Evolutionary conservation across 1,139 yeast species (phyloP).

Genomic region (Hanseniaspora uvarum): DNA sequence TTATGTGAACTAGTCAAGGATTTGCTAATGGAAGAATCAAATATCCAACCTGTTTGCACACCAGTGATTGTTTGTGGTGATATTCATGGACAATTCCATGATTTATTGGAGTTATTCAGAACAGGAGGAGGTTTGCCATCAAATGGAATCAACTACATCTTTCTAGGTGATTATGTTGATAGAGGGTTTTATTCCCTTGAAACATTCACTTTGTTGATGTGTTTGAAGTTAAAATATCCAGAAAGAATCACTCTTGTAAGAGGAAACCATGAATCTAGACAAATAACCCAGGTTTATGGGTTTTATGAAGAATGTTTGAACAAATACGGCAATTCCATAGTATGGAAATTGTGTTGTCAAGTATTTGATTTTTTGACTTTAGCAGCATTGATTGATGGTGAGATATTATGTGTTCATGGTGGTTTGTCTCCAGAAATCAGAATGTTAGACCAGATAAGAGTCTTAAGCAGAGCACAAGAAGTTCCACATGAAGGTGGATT

Average conservation of each 20-base stretch:
- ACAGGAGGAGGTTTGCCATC: conserved; percentile 92
- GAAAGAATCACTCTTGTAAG: conserved; percentile 77
- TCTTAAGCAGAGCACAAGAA: conserved; percentile 92
- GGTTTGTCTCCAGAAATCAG: conserved; percentile 96
- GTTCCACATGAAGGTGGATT: conserved; percentile 99
- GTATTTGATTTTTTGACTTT: conserved; percentile 86
- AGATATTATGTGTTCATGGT: conserved; percentile 88
- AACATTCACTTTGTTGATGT: conserved; percentile 83
- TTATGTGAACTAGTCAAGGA: conserved; percentile 90
- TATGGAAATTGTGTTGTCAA: conserved; percentile 95
- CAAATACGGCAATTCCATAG: conserved; percentile 91
- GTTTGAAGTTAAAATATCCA: conserved; percentile 79
- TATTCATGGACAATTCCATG: conserved; percentile 97
- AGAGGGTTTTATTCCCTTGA: conserved; percentile 91
- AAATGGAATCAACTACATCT: conserved; percentile 54
- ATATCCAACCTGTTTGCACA: conserved; percentile 89
- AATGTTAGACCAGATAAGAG: conserved; percentile 92
- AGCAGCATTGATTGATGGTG: conserved; percentile 92
- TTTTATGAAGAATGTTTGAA: conserved; percentile 85
- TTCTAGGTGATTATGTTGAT: conserved; percentile 93
- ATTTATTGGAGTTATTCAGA: conserved; percentile 77
- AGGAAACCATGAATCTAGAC: conserved; percentile 91
- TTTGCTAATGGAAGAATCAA: conserved; percentile 81
- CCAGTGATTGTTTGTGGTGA: conserved; percentile 99
- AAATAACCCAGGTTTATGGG: conserved; percentile 91